phyloP scores from a whole-genome alignment of 345 rosid species.

The Populus deltoides region DNA sequence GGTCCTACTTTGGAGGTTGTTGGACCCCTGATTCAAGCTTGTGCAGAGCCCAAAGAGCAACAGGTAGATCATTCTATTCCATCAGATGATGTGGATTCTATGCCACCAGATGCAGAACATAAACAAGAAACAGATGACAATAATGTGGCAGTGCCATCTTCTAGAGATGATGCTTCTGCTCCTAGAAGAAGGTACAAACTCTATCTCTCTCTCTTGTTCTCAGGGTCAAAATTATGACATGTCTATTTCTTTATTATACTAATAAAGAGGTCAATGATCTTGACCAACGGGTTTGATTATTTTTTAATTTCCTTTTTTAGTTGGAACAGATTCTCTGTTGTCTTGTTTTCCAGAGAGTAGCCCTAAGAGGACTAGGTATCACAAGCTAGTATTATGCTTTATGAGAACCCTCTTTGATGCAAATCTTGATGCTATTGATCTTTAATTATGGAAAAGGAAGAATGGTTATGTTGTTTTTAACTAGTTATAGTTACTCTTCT shows the following conservation, averaged over 20 bases:
- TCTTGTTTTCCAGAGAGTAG: not conserved
- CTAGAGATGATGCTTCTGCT: conserved; percentile 44
- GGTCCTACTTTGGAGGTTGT: conserved; percentile 57
- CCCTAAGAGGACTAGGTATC: not conserved
- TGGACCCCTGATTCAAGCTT: conserved; percentile 52
- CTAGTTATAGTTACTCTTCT: not conserved
- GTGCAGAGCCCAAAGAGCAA: conserved; percentile 35
- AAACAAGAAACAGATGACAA: conserved; percentile 29
- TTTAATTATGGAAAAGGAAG: not conserved
- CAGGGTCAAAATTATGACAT: not conserved
- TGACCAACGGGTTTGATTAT: not conserved
- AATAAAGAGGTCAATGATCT: not conserved
- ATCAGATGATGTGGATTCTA: conserved; percentile 26
- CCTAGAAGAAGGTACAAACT: conserved; percentile 57
- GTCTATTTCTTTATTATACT: not conserved
- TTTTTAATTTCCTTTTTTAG: not conserved
- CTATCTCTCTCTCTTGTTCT: conserved; percentile 3
- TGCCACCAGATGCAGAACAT: conserved; percentile 17
- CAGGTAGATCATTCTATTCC: conserved; percentile 21
- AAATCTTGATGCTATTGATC: not conserved
- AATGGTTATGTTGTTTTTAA: not conserved
- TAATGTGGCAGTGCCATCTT: conserved; percentile 21
- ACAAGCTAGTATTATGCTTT: not conserved
- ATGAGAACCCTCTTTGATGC: not conserved
- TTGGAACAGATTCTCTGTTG: not conserved